phyloP scores from a whole-genome alignment of 2,329 filamentous ascomycete genomes.

The Botryotinia narcissicola region DNA sequence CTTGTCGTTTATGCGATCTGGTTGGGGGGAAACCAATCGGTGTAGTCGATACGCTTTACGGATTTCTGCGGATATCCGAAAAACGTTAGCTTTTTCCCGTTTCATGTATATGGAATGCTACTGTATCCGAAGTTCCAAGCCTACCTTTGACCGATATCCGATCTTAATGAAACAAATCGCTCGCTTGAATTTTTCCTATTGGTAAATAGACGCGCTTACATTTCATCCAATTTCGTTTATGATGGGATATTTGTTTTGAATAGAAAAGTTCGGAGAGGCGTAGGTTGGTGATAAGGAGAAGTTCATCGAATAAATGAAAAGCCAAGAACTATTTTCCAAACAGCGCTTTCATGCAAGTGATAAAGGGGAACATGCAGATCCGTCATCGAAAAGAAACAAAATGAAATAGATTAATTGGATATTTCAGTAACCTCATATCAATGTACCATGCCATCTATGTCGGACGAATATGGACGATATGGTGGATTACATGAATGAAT shows the following conservation, averaged over 20 bases:
- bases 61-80: neutral
- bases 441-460: neutral
- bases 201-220: neutral
- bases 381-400: neutral
- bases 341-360: neutral
- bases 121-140: neutral
- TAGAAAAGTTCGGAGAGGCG: neutral
- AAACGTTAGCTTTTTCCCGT: neutral
- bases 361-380: neutral
- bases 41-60: neutral
- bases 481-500: neutral
- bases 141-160: neutral
- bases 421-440: neutral
- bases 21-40: neutral
- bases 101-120: neutral
- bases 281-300: neutral
- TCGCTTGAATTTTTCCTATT: constrained; percentile 2
- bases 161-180: neutral
- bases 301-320: constrained; percentile 1
- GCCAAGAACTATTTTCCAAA: neutral
- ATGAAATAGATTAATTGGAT: neutral
- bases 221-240: neutral
- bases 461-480: neutral
- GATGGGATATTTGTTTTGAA: neutral
- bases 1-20: neutral